Evolutionary conservation across 2,329 filamentous ascomycete species (phyloP).

Genomic region (Botryosphaeria dothidea): DNA sequence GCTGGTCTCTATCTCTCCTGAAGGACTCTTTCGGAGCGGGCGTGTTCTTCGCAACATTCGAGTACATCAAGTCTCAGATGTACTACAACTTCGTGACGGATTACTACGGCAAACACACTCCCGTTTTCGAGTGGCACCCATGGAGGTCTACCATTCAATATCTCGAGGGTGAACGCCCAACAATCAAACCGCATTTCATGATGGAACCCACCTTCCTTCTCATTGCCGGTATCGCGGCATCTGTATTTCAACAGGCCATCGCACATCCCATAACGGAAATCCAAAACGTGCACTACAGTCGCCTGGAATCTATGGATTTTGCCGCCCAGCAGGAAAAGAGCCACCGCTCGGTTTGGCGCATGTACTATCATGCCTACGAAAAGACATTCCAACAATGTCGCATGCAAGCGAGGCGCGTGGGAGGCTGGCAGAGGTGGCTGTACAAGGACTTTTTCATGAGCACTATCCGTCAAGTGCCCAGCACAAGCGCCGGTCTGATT

Average conservation of each 20-base stretch:
- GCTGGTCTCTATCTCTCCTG: conserved; percentile 67
- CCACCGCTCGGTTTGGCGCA: conserved; percentile 51
- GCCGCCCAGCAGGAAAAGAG: conserved; percentile 52
- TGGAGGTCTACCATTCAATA: conserved; percentile 23
- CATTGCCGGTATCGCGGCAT: conserved; percentile 67
- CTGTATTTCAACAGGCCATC: conserved; percentile 66
- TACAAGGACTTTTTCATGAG: conserved; percentile 73
- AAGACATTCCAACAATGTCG: conserved; percentile 65
- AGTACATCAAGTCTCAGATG: conserved; percentile 72
- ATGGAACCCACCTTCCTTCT: conserved; percentile 73
- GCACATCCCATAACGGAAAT: conserved; percentile 72
- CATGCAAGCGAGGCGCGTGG: conserved; percentile 59
- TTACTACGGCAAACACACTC: conserved; percentile 59
- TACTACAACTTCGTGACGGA: conserved; percentile 71
- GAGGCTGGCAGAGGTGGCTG: conserved; percentile 62
- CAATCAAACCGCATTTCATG: conserved; percentile 73
- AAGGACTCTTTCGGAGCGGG: conserved; percentile 71
- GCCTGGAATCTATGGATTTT: conserved; percentile 70
- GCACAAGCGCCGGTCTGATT: conserved; percentile 74
- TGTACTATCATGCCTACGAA: conserved; percentile 71
- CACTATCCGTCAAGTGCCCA: conserved; percentile 72
- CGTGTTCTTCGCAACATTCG: conserved; percentile 74
- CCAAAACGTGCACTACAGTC: conserved; percentile 71
- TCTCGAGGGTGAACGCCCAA: conserved; percentile 33
- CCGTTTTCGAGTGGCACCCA: conserved; percentile 10